Evolutionary conservation across 176 grass and related monocot genomes (phyloP).

Genomic region (Coix lacrymajobi): DNA sequence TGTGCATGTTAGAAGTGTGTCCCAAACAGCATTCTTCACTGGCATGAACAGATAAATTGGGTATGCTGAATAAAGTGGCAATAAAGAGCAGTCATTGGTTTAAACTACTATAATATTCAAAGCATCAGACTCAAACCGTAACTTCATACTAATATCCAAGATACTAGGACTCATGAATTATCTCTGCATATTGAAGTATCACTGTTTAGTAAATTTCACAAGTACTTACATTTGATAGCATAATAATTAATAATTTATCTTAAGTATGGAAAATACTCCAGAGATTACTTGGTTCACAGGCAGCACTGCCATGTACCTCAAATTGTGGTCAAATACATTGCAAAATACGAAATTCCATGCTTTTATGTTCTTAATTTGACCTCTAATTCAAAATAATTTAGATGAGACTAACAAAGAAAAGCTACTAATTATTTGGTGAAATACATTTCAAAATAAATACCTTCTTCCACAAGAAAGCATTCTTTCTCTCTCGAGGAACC

Average conservation of each 20-base stretch:
- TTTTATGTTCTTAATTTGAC: not conserved
- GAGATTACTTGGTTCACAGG: not conserved
- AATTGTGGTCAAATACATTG: not conserved
- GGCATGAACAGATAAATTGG: not conserved
- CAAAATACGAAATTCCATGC: not conserved
- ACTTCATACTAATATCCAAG: not conserved
- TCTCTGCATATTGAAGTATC: not conserved
- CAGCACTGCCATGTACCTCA: not conserved
- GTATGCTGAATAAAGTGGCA: not conserved
- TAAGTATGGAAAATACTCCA: not conserved
- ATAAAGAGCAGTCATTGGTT: not conserved
- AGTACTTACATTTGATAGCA: not conserved
- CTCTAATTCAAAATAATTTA: not conserved
- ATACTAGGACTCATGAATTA: not conserved
- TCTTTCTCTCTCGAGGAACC: constrained; percentile 67
- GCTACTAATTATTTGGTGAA: not conserved
- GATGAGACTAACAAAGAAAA: not conserved
- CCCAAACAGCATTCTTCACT: not conserved
- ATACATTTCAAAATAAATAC: constrained; percentile 34
- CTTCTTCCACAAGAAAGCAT: constrained; percentile 79
- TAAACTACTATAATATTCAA: not conserved
- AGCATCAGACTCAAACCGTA: not conserved
- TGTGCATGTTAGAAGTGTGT: not conserved
- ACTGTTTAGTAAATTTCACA: not conserved
- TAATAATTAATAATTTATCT: not conserved